Evolutionary conservation across 164 flowering plant genomes (phyloP).

Genomic region (Malania oleifera): DNA sequence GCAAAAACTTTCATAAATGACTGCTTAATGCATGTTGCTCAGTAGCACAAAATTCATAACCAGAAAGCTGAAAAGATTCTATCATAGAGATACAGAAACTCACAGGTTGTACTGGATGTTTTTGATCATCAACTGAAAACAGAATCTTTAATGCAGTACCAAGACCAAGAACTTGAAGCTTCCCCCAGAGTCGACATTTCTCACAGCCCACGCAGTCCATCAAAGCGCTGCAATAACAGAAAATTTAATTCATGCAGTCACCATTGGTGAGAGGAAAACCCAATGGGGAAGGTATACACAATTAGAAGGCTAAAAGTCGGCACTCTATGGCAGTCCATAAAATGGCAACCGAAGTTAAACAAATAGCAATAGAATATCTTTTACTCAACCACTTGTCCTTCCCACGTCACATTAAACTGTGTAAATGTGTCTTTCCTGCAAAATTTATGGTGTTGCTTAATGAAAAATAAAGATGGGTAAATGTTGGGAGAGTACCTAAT

Average conservation of each 20-base stretch:
- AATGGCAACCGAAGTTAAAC: too few species aligned
- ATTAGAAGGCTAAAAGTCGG: too few species aligned
- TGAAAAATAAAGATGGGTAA: background rate
- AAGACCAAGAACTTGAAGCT: conserved; percentile 98
- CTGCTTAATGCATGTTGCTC: background rate
- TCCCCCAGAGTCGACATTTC: conserved; percentile 99
- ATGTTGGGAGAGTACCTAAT: conserved; percentile 54
- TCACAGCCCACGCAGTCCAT: conserved; percentile 99
- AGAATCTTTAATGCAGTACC: conserved; percentile 96
- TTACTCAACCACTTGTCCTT: too few species aligned
- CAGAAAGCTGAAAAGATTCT: background rate
- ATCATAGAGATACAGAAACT: conserved; percentile 20
- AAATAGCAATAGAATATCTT: too few species aligned
- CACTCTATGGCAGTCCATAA: too few species aligned
- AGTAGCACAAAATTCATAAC: background rate
- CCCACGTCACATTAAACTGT: too few species aligned
- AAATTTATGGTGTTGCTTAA: too few species aligned
- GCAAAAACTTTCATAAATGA: background rate
- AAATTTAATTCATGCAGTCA: too few species aligned
- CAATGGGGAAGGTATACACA: background rate
- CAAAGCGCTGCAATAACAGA: conserved; percentile 68
- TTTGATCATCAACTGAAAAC: conserved; percentile 70
- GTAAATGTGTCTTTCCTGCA: too few species aligned
- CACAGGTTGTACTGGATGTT: conserved; percentile 39
- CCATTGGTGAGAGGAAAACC: too few species aligned